Conservation (phyloP, 176 grass and related monocot species). For the Dendrocalamus sinicus region DNA sequence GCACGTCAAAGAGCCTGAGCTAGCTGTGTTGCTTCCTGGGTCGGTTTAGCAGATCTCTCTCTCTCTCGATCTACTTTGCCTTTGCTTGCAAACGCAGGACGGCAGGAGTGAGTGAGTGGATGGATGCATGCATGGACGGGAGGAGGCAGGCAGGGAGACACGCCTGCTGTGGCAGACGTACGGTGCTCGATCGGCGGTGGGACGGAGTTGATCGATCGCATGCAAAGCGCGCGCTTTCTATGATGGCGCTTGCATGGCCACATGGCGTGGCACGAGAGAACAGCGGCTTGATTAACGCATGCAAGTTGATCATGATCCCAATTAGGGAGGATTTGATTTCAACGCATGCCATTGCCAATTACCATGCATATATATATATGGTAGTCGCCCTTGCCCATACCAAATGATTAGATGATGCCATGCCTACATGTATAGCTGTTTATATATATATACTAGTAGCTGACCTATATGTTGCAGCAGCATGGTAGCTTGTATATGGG, state of each 20-base stretch:
- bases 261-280: neutral
- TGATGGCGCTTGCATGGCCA: neutral
- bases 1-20: neutral
- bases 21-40: neutral
- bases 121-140: neutral
- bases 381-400: neutral
- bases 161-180: neutral
- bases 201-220: neutral
- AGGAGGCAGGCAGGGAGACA: constrained; percentile 17
- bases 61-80: neutral
- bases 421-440: too few species aligned
- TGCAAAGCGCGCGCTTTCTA: neutral
- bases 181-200: neutral
- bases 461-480: too few species aligned
- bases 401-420: too few species aligned
- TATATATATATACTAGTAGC: too few species aligned
- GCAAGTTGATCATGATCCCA: neutral
- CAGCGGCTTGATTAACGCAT: neutral
- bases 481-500: too few species aligned
- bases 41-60: neutral
- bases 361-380: neutral
- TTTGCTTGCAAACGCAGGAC: constrained; percentile 34
- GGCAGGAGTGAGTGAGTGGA: neutral
- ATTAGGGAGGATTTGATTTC: neutral
- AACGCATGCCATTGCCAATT: neutral